Evolutionary conservation across 805 yeast species (phyloP).

Genomic region (Metschnikowia dekortorum): DNA sequence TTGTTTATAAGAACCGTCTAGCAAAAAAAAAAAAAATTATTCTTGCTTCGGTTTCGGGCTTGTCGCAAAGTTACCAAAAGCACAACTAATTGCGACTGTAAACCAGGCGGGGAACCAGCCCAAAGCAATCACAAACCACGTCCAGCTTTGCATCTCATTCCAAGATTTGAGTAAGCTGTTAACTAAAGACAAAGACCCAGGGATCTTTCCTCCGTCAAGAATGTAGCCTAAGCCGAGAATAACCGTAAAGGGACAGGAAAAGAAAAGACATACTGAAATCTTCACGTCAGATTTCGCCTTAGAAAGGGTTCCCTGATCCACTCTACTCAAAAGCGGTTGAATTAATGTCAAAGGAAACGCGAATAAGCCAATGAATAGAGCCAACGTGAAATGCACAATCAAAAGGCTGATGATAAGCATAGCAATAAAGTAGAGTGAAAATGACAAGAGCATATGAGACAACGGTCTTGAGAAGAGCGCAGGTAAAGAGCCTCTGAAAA

Average conservation of each 20-base stretch:
- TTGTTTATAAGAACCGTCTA: background rate
- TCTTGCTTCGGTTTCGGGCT: background rate
- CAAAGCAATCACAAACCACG: slow-evolving; percentile 68
- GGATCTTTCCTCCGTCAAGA: slow-evolving; percentile 22
- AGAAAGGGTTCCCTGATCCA: slow-evolving; percentile 4
- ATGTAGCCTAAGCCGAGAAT: slow-evolving; percentile 24
- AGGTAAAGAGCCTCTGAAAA: background rate
- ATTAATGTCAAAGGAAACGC: slow-evolving; percentile 73
- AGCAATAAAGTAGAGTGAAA: slow-evolving; percentile 55
- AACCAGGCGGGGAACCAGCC: slow-evolving; percentile 89
- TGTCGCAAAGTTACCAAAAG: slow-evolving; percentile 25
- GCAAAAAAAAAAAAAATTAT: background rate
- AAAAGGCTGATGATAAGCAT: slow-evolving; percentile 67
- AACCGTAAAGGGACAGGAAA: slow-evolving; percentile 50
- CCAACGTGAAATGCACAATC: slow-evolving; percentile 80
- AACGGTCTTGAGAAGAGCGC: slow-evolving; percentile 17
- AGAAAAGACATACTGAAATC: slow-evolving; percentile 32
- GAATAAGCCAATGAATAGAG: slow-evolving; percentile 64
- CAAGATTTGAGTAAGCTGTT: slow-evolving; percentile 58
- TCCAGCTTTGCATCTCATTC: slow-evolving; percentile 72
- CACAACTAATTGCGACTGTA: slow-evolving; percentile 24
- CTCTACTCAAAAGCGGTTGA: slow-evolving; percentile 27
- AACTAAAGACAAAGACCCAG: slow-evolving; percentile 39
- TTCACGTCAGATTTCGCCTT: slow-evolving; percentile 16
- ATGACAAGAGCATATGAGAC: slow-evolving; percentile 34